A percentile compares a stretch with the other conserved stretches of the same genome.
Conservation (phyloP, 495 filamentous ascomycete species). For the Trichoderma parareesei region DNA sequence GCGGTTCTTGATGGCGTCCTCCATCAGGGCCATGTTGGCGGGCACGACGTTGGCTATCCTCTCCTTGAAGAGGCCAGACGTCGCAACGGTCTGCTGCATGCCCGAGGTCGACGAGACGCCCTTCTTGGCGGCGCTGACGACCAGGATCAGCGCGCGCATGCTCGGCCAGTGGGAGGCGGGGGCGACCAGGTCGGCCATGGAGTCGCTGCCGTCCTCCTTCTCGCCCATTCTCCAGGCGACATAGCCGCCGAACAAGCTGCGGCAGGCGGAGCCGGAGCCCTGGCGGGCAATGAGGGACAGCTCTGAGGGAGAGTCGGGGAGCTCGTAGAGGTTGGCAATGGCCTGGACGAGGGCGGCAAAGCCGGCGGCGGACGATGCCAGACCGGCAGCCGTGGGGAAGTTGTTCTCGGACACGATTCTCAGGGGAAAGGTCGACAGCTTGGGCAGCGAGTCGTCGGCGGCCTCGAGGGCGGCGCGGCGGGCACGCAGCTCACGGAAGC, state of each 20-base stretch:
- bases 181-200: slow-evolving; percentile 76
- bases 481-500: slow-evolving; percentile 73
- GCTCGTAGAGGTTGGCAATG: slow-evolving; percentile 83
- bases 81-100: slow-evolving; percentile 93
- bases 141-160: slow-evolving; percentile 86
- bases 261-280: slow-evolving; percentile 88
- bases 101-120: slow-evolving; percentile 82
- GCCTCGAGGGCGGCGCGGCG: slow-evolving; percentile 69
- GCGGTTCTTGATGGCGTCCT: slow-evolving; percentile 61
- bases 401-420: slow-evolving; percentile 91
- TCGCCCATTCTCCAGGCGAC: slow-evolving; percentile 82
- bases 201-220: slow-evolving; percentile 69
- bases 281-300: slow-evolving; percentile 88
- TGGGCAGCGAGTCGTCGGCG: slow-evolving; percentile 61
- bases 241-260: slow-evolving; percentile 87
- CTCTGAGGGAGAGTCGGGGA: slow-evolving; percentile 67
- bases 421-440: slow-evolving; percentile 64
- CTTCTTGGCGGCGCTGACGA: slow-evolving; percentile 90
- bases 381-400: slow-evolving; percentile 96
- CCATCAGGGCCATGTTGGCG: slow-evolving; percentile 76
- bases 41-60: slow-evolving; percentile 71
- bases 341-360: slow-evolving; percentile 92
- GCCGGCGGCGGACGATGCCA: slow-evolving; percentile 85
- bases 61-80: slow-evolving; percentile 70
- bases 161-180: slow-evolving; percentile 83